Evolutionary conservation across 306 rosid species (phyloP).

Genomic region (Cucurbita moschata): DNA sequence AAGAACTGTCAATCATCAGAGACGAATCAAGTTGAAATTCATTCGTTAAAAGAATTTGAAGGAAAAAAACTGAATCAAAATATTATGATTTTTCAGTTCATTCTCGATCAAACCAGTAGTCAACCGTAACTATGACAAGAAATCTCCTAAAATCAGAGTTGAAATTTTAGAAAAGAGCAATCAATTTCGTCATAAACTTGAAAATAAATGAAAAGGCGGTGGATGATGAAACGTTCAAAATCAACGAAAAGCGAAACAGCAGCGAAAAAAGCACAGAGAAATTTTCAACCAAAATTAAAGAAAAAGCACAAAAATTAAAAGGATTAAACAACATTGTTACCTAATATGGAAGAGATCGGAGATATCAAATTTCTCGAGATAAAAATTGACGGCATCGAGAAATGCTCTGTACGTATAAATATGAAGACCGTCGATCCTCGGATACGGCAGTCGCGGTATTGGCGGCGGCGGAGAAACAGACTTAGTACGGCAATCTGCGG

Average conservation of each 20-base stretch:
- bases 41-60: background rate
- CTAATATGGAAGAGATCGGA: constrained; percentile 47
- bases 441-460: constrained; percentile 29
- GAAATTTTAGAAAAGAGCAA: background rate
- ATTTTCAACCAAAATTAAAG: background rate
- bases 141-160: background rate
- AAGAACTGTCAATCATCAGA: background rate
- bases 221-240: background rate
- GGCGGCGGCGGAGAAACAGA: constrained; percentile 10
- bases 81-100: background rate
- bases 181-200: background rate
- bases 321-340: constrained; percentile 7
- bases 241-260: background rate
- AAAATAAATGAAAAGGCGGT: background rate
- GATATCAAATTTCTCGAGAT: constrained; percentile 28
- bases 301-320: background rate
- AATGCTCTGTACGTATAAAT: constrained; percentile 34
- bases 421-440: constrained; percentile 43
- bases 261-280: background rate
- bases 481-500: constrained; percentile 13
- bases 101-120: background rate
- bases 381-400: constrained; percentile 31
- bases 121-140: background rate
- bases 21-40: background rate
- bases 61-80: background rate